Conservation (phyloP, 2,329 filamentous ascomycete genomes). For the Xylariaceae sp. region DNA sequence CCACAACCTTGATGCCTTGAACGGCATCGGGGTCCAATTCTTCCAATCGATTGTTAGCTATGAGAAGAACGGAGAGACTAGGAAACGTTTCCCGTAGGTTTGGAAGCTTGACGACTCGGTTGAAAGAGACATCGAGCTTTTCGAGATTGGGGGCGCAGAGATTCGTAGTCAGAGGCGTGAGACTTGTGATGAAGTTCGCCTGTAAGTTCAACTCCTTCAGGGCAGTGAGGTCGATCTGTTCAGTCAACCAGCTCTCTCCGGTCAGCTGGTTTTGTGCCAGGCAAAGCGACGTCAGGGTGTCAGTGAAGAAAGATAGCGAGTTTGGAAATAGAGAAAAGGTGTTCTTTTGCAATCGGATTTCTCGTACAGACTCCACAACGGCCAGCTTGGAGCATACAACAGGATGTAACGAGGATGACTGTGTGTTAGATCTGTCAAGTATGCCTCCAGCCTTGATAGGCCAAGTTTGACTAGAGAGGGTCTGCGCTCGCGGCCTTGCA, state of each 20-base stretch:
- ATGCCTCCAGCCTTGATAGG: constrained; percentile 56
- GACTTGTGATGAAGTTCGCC: constrained; percentile 67
- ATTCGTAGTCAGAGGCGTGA: constrained; percentile 61
- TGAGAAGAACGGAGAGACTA: constrained; percentile 64
- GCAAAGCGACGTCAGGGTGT: constrained; percentile 67
- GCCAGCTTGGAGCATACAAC: constrained; percentile 54
- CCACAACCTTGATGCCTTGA: constrained; percentile 68
- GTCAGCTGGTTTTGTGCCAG: constrained; percentile 71
- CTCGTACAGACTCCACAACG: constrained; percentile 46
- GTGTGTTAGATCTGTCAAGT: constrained; percentile 66
- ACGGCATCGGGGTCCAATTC: constrained; percentile 71
- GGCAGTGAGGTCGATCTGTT: constrained; percentile 64
- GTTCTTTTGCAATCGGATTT: constrained; percentile 74
- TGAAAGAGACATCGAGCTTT: constrained; percentile 76
- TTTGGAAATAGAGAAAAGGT: constrained; percentile 66
- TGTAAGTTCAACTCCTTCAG: constrained; percentile 75
- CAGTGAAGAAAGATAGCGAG: constrained; percentile 66
- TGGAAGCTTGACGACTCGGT: constrained; percentile 72
- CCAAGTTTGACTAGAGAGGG: constrained; percentile 47
- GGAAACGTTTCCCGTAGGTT: constrained; percentile 65
- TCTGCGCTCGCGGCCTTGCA: constrained; percentile 41
- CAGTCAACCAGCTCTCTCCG: constrained; percentile 61
- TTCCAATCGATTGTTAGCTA: constrained; percentile 73
- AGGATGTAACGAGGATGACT: constrained; percentile 57
- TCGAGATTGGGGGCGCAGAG: constrained; percentile 72